phyloP scores from a whole-genome alignment of 2,329 filamentous ascomycete genomes.

The Juglanconis sp. region DNA sequence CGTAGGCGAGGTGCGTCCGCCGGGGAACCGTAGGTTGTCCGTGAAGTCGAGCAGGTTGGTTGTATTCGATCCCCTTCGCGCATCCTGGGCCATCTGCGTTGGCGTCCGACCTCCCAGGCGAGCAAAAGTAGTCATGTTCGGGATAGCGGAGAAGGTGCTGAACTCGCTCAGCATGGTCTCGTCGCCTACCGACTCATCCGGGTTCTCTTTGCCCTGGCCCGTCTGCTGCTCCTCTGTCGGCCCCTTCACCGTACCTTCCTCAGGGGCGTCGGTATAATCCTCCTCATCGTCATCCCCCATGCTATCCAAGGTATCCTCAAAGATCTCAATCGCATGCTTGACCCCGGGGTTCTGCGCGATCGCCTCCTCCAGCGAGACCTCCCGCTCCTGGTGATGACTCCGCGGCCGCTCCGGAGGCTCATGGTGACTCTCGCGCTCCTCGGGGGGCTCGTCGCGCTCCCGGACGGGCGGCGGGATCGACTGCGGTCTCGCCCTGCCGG shows the following conservation, averaged over 20 bases:
- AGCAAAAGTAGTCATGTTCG: constrained; percentile 81
- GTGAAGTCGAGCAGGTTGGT: constrained; percentile 88
- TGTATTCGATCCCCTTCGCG: constrained; percentile 49
- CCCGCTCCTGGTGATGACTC: constrained; percentile 29
- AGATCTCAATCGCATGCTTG: constrained; percentile 58
- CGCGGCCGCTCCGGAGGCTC: neutral
- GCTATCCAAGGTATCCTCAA: constrained; percentile 50
- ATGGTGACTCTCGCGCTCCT: constrained; percentile 1
- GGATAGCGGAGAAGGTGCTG: constrained; percentile 85
- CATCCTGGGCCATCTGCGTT: constrained; percentile 19
- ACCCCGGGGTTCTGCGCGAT: constrained; percentile 54
- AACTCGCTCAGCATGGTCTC: constrained; percentile 78
- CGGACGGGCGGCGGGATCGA: constrained; percentile 16
- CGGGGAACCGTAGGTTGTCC: constrained; percentile 58
- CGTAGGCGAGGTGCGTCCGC: constrained; percentile 32
- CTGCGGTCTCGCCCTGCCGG: constrained; percentile 17
- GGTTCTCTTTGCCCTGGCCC: constrained; percentile 17
- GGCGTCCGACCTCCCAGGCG: constrained; percentile 54
- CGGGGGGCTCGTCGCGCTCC: constrained; percentile 15
- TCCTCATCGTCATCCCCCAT: constrained; percentile 25
- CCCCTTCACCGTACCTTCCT: constrained; percentile 24
- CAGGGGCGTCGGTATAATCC: constrained; percentile 26
- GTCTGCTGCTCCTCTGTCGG: neutral
- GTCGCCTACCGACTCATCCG: constrained; percentile 48
- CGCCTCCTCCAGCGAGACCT: constrained; percentile 50